phyloP scores from a whole-genome alignment of 768 basidiomycete genomes.

The Lyophyllum decastes region DNA sequence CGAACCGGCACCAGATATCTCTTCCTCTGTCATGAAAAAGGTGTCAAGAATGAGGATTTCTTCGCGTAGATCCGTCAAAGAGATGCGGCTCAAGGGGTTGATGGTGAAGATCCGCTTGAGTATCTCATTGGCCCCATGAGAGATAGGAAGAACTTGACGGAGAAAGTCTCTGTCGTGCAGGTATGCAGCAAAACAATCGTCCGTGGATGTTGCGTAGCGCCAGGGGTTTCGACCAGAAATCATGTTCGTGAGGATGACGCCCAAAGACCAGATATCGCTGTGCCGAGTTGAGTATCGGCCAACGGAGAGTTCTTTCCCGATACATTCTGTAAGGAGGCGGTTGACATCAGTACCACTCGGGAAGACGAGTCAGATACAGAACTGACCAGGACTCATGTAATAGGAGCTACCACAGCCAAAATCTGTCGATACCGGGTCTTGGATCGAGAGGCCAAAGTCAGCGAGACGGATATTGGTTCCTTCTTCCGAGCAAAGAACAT shows the following conservation, averaged over 20 bases:
- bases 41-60: constrained; percentile 56
- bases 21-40: constrained; percentile 60
- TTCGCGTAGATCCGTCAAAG: constrained; percentile 59
- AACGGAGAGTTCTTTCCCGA: constrained; percentile 43
- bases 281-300: constrained; percentile 56
- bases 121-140: constrained; percentile 60
- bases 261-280: constrained; percentile 76
- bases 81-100: constrained; percentile 61
- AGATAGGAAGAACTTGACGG: constrained; percentile 71
- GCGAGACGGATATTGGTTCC: constrained; percentile 61
- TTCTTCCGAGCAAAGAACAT: constrained; percentile 60
- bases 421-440: constrained; percentile 42
- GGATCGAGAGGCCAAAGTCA: constrained; percentile 77
- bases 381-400: constrained; percentile 74
- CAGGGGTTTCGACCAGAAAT: constrained; percentile 79
- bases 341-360: constrained; percentile 2
- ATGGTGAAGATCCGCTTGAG: constrained; percentile 74
- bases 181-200: constrained; percentile 69
- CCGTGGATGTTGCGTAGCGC: constrained; percentile 65
- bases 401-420: constrained; percentile 60
- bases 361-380: not conserved
- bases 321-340: constrained; percentile 47
- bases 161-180: constrained; percentile 65
- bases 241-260: constrained; percentile 83
- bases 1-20: constrained; percentile 34